Conservation (phyloP, 345 rosid genomes). For the Pistacia atlantica region DNA sequence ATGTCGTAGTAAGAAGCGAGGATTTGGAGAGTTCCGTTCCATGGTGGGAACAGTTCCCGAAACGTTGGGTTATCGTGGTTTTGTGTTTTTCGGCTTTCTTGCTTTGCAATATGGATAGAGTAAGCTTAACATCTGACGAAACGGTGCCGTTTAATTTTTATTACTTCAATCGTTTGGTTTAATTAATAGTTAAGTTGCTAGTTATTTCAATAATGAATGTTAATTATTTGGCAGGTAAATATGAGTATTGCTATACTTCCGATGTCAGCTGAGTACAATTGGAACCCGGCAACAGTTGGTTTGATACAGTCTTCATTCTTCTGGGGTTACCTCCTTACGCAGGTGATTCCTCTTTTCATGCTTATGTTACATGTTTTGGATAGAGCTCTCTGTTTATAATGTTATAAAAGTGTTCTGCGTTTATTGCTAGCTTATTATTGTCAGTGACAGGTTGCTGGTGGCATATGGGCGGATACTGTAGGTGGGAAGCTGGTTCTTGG, state of each 20-base stretch:
- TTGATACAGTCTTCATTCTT: constrained; percentile 93
- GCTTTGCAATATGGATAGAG: constrained; percentile 94
- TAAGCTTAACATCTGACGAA: constrained; percentile 28
- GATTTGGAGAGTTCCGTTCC: constrained; percentile 37
- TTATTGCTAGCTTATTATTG: constrained; percentile 15
- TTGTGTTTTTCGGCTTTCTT: constrained; percentile 87
- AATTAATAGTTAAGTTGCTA: not conserved
- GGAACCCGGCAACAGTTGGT: constrained; percentile 91
- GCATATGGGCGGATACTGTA: constrained; percentile 93
- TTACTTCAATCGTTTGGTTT: not conserved
- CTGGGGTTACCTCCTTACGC: constrained; percentile 98
- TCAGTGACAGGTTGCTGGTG: constrained; percentile 79
- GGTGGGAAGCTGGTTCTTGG: constrained; percentile 89
- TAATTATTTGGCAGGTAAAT: constrained; percentile 67
- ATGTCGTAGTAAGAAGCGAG: constrained; percentile 24
- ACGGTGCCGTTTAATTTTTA: not conserved
- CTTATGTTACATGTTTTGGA: not conserved
- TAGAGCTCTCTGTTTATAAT: not conserved
- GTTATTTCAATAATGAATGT: constrained; percentile 14
- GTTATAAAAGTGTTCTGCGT: not conserved
- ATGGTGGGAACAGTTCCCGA: constrained; percentile 92
- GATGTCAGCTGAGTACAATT: constrained; percentile 90
- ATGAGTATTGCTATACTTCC: constrained; percentile 99
- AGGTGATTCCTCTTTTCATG: constrained; percentile 36
- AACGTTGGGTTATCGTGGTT: constrained; percentile 85